These are phyloP conservation scores for Albophoma yamanashiensis DNA, from an alignment of 2,329 filamentous ascomycete species.

Conservation along the genomic window DNA sequence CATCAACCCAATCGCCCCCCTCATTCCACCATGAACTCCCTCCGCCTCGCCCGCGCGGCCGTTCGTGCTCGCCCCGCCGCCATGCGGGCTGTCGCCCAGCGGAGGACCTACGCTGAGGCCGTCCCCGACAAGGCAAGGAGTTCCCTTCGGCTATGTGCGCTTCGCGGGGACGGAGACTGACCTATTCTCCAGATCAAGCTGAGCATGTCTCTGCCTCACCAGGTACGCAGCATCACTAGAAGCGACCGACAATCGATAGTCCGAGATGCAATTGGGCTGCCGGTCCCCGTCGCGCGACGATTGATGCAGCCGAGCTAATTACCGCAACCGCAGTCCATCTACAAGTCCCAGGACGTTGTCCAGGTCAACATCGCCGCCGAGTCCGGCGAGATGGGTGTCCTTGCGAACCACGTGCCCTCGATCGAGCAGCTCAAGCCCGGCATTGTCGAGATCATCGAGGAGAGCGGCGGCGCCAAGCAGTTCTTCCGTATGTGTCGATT, in stretches of 20 bases:
- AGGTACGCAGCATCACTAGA: constrained; percentile 55
- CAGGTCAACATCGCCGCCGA: constrained; percentile 99
- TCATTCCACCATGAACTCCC: constrained; percentile 72
- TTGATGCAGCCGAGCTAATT: constrained; percentile 31
- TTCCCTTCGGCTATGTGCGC: constrained; percentile 11
- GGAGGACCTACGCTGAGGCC: constrained; percentile 84
- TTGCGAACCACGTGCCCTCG: constrained; percentile 96
- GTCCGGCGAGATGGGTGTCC: constrained; percentile 98
- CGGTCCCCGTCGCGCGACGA: constrained; percentile 11
- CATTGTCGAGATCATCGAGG: constrained; percentile 89
- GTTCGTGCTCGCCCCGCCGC: constrained; percentile 72
- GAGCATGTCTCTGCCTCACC: constrained; percentile 92
- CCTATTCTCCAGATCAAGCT: constrained; percentile 66
- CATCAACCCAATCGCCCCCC: constrained; percentile 39
- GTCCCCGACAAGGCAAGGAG: constrained; percentile 65
- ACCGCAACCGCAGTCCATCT: constrained; percentile 52
- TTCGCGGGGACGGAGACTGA: constrained; percentile 9
- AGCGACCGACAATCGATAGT: constrained; percentile 9
- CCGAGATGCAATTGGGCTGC: constrained; percentile 16
- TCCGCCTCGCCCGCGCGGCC: constrained; percentile 85
- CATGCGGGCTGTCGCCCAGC: constrained; percentile 66
- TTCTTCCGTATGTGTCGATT: constrained; percentile 75
- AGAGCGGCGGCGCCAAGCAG: constrained; percentile 81
- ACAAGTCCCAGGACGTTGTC: constrained; percentile 60
- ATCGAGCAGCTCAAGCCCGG: constrained; percentile 99